Conservation (phyloP, 179 eudicot genomes). For the Beta lomatogona region DNA sequence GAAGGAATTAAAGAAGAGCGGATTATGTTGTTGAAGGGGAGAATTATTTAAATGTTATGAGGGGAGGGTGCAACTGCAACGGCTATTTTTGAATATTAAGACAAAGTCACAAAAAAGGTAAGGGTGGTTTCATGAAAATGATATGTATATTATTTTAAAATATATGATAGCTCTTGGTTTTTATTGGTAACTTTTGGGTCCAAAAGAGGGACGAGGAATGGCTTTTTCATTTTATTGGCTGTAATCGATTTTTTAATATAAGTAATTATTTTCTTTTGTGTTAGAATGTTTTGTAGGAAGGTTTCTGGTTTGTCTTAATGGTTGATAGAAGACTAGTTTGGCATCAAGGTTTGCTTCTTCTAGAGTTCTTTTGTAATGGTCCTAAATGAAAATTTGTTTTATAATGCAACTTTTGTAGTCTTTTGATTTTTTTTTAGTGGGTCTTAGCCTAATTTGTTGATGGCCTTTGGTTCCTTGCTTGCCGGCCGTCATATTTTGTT, state of each 20-base stretch:
- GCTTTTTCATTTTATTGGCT: slow-evolving; percentile 16
- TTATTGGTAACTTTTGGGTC: slow-evolving; percentile 17
- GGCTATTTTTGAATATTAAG: slow-evolving; percentile 36
- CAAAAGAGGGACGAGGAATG: slow-evolving; percentile 10
- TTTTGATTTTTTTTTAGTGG: neutral
- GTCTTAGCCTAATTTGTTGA: neutral
- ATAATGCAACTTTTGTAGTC: neutral
- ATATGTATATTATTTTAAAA: neutral
- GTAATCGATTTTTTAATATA: slow-evolving; percentile 9
- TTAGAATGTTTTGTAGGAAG: neutral
- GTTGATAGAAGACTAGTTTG: neutral
- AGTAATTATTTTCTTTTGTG: too few species aligned
- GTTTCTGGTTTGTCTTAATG: neutral
- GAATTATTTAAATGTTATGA: slow-evolving; percentile 13
- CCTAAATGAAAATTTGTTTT: too few species aligned
- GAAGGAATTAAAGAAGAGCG: slow-evolving; percentile 15
- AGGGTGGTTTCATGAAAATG: neutral
- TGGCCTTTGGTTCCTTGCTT: slow-evolving; percentile 1
- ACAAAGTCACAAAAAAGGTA: neutral
- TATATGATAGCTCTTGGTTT: neutral
- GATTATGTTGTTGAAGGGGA: neutral
- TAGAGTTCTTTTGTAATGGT: neutral
- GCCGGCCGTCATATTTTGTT: slow-evolving; percentile 16
- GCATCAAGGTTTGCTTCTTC: neutral
- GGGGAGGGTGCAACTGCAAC: slow-evolving; percentile 28